Conservation (phyloP, 192 early-diverging fungal genomes). For the Borealophlyctis nickersoniae region DNA sequence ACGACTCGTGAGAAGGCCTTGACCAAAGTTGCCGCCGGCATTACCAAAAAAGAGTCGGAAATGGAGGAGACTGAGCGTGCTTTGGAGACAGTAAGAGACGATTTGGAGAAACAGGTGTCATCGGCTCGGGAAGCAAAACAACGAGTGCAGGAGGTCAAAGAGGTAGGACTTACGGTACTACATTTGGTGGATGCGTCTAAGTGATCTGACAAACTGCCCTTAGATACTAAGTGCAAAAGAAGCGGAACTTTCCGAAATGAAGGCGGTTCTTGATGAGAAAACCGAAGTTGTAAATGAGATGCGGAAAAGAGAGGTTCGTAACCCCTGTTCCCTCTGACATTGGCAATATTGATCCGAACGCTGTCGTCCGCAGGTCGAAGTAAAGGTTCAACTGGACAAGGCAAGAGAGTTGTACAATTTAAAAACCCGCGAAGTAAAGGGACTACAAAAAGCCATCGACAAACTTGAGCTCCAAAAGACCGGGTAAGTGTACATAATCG, state of each 20-base stretch:
- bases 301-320: constrained; percentile 56
- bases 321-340: not conserved
- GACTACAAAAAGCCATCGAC: constrained; percentile 26
- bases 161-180: constrained; percentile 24
- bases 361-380: constrained; percentile 19
- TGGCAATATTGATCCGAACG: not conserved
- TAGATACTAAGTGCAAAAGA: constrained; percentile 66
- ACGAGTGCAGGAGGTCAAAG: constrained; percentile 39
- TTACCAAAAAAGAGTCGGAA: constrained; percentile 65
- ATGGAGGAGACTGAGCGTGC: constrained; percentile 62
- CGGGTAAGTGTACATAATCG: too few relatives aligned
- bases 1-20: constrained; percentile 73
- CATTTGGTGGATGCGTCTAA: not conserved
- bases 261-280: constrained; percentile 65
- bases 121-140: constrained; percentile 42
- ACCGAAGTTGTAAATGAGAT: constrained; percentile 51
- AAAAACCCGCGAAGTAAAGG: constrained; percentile 12
- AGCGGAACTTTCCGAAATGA: constrained; percentile 62
- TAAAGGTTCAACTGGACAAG: constrained; percentile 26
- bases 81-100: constrained; percentile 56
- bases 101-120: constrained; percentile 49
- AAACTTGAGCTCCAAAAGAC: constrained; percentile 34
- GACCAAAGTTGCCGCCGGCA: constrained; percentile 61
- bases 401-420: constrained; percentile 17
- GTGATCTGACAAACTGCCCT: not conserved